Evolutionary conservation across 2,329 filamentous ascomycete genomes (phyloP).

Genomic region (Alternaria postmessia): DNA sequence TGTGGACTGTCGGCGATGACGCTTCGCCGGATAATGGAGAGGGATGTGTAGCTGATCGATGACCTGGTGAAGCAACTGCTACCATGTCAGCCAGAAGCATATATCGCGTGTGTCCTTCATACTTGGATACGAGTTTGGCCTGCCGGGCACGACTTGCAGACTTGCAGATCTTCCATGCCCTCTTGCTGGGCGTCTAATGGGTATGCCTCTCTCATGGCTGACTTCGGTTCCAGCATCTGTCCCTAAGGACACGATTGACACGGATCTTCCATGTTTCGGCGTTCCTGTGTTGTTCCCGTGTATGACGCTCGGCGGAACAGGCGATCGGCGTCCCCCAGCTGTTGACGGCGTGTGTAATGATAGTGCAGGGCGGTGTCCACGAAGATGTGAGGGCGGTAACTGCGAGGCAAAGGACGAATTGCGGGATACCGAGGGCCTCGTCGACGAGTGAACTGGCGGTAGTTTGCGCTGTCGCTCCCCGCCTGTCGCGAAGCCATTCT

Average conservation of each 20-base stretch:
- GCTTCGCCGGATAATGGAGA: slow-evolving; percentile 54
- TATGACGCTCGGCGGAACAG: slow-evolving; percentile 28
- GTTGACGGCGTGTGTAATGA: slow-evolving; percentile 63
- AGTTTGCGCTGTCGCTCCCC: slow-evolving; percentile 52
- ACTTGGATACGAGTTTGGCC: slow-evolving; percentile 47
- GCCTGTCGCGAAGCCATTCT: slow-evolving; percentile 48
- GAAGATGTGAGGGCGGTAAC: slow-evolving; percentile 45
- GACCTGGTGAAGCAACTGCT: slow-evolving; percentile 40
- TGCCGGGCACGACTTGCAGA: slow-evolving; percentile 72
- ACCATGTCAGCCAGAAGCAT: slow-evolving; percentile 26
- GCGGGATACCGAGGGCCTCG: slow-evolving; percentile 45
- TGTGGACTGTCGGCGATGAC: slow-evolving; percentile 43
- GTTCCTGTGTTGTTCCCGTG: slow-evolving; percentile 36
- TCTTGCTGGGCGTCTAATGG: slow-evolving; percentile 59
- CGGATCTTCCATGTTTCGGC: slow-evolving; percentile 54
- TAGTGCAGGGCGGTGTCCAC: slow-evolving; percentile 72
- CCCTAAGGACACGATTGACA: slow-evolving; percentile 60
- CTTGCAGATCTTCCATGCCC: slow-evolving; percentile 82
- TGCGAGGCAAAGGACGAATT: slow-evolving; percentile 49
- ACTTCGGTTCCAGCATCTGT: slow-evolving; percentile 51
- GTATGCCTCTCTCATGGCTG: slow-evolving; percentile 35
- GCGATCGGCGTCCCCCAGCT: slow-evolving; percentile 36
- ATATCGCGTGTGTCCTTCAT: slow-evolving; percentile 9
- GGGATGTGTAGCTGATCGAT: slow-evolving; percentile 48
- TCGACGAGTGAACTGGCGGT: slow-evolving; percentile 48